phyloP scores from a whole-genome alignment of 805 yeast genomes.

The Yarrowia sp. region DNA sequence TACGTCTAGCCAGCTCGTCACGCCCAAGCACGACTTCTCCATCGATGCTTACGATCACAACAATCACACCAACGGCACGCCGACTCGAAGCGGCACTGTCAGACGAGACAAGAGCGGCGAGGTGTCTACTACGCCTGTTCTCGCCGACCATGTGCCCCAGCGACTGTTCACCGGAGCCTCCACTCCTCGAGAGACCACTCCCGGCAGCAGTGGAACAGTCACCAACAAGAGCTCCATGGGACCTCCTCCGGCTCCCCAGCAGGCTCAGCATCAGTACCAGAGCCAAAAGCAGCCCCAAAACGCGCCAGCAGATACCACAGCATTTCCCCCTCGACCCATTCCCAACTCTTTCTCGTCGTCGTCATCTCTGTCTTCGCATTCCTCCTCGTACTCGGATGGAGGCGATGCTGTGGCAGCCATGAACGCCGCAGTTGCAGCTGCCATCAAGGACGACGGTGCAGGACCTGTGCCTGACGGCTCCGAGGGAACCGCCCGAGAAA shows the following conservation, averaged over 20 bases:
- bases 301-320: background rate
- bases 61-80: background rate
- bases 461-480: background rate
- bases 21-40: conserved; percentile 2
- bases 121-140: background rate
- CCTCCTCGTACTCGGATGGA: background rate
- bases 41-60: conserved; percentile 1
- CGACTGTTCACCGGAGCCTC: background rate
- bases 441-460: background rate
- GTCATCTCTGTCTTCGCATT: background rate
- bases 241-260: background rate
- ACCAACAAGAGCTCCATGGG: background rate
- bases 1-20: background rate
- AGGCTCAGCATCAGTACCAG: background rate
- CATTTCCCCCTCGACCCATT: background rate
- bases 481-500: background rate
- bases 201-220: background rate
- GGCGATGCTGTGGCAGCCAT: conserved; percentile 10
- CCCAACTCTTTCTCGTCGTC: conserved; percentile 1
- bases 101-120: background rate
- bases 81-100: background rate
- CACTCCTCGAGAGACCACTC: background rate
- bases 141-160: background rate
- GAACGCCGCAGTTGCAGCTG: conserved; percentile 16
- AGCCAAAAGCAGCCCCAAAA: background rate